Percentiles rank a stretch among this genome's conserved stretches.
These are phyloP conservation scores for Haplosporangium sp. DNA, from an alignment of 371 early-diverging fungal genomes.

Conservation along the genomic window DNA sequence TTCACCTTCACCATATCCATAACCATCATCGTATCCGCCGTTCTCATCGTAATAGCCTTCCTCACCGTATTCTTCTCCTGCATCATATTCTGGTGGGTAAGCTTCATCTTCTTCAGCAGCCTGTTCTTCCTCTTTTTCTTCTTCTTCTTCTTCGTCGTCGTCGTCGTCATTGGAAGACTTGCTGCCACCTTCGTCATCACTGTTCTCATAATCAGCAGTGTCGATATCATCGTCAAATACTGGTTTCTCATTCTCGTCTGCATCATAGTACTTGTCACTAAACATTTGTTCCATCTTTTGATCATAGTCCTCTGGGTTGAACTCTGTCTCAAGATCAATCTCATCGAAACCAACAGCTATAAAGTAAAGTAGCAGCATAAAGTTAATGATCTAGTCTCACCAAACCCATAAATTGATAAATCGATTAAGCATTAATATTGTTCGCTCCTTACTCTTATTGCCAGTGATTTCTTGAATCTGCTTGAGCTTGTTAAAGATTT, in stretches of 20 bases:
- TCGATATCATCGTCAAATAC: slow-evolving; percentile 90
- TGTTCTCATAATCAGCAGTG: slow-evolving; percentile 59
- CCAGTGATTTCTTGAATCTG: slow-evolving; percentile 91
- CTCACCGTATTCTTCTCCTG: slow-evolving; percentile 34
- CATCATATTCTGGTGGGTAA: slow-evolving; percentile 44
- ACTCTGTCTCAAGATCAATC: slow-evolving; percentile 89
- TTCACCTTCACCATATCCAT: slow-evolving; percentile 48
- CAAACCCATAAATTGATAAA: no score
- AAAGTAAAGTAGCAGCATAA: neutral
- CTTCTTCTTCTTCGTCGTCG: slow-evolving; percentile 47
- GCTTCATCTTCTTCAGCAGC: slow-evolving; percentile 55
- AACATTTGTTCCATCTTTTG: slow-evolving; percentile 84
- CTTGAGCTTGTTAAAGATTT: slow-evolving; percentile 78
- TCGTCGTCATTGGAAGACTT: slow-evolving; percentile 54
- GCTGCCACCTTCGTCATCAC: slow-evolving; percentile 56
- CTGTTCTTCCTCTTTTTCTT: slow-evolving; percentile 12
- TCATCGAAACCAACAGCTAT: slow-evolving; percentile 77
- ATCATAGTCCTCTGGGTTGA: slow-evolving; percentile 89
- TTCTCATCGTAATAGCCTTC: slow-evolving; percentile 47
- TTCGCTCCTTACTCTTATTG: slow-evolving; percentile 58
- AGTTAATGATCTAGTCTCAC: neutral
- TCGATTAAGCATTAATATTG: neutral
- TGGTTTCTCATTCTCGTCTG: slow-evolving; percentile 75
- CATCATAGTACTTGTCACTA: slow-evolving; percentile 76
- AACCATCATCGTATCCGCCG: slow-evolving; percentile 32